Conservation (phyloP, 2,329 filamentous ascomycete genomes). For the Chaetomium olivaceum region DNA sequence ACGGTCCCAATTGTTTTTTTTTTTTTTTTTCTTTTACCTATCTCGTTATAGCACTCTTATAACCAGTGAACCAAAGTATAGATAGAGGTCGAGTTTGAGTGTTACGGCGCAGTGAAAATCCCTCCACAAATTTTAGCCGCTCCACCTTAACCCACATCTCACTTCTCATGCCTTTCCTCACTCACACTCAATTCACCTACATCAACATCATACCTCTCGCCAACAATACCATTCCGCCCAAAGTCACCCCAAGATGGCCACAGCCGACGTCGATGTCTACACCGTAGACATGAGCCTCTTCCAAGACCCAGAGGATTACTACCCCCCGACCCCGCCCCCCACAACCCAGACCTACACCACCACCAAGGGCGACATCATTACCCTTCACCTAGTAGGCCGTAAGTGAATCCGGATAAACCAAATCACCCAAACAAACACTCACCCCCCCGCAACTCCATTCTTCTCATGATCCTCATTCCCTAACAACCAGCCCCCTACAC, state of each 20-base stretch:
- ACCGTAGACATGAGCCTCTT: constrained; percentile 60
- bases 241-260: neutral
- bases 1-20: neutral
- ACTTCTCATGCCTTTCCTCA: neutral
- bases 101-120: neutral
- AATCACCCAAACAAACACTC: neutral
- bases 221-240: neutral
- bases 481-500: too few species aligned
- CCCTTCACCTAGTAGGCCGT: constrained; percentile 75
- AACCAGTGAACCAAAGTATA: neutral
- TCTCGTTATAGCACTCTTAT: neutral
- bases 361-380: constrained; percentile 63
- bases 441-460: neutral
- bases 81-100: neutral
- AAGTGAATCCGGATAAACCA: neutral
- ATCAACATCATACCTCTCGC: neutral
- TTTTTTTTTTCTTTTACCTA: too few species aligned
- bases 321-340: constrained; percentile 72
- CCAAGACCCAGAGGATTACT: constrained; percentile 78
- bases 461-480: too few species aligned
- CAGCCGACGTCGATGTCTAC: constrained; percentile 24
- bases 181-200: neutral
- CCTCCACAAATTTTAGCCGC: constrained; percentile 4
- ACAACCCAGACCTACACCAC: constrained; percentile 73
- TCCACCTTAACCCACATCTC: neutral